Conservation (phyloP, 352 stramenopile genomes). For the Nothophytophthora sp. region DNA sequence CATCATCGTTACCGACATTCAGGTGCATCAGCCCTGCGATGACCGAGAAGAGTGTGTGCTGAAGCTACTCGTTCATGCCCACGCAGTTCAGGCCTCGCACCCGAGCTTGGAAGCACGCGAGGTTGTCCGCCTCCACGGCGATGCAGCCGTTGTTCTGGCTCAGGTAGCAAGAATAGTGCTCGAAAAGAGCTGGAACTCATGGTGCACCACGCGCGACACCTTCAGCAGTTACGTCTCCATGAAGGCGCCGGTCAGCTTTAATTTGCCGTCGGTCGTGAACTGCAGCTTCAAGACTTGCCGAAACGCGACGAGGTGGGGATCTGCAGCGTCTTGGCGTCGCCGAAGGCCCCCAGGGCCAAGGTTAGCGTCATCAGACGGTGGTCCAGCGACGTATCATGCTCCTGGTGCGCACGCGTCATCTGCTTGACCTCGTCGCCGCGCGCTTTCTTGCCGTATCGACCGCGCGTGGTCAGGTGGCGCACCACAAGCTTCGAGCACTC, state of each 20-base stretch:
- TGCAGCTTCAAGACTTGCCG: slow-evolving; percentile 96
- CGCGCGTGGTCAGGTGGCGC: slow-evolving; percentile 85
- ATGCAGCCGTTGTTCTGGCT: slow-evolving; percentile 94
- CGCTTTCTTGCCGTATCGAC: slow-evolving; percentile 86
- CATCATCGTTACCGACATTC: slow-evolving; percentile 96
- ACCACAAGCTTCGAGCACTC: slow-evolving; percentile 92
- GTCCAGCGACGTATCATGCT: slow-evolving; percentile 69
- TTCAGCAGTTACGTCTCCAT: slow-evolving; percentile 90
- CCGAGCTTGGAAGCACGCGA: slow-evolving; percentile 74
- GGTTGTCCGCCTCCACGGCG: slow-evolving; percentile 92
- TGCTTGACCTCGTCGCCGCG: slow-evolving; percentile 73
- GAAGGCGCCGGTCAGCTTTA: slow-evolving; percentile 85
- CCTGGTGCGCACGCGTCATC: slow-evolving; percentile 46
- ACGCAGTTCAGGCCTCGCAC: slow-evolving; percentile 76
- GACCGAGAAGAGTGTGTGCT: slow-evolving; percentile 91
- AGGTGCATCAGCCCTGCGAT: slow-evolving; percentile 94
- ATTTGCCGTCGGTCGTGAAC: slow-evolving; percentile 88
- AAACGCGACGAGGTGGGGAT: slow-evolving; percentile 96
- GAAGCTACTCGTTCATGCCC: slow-evolving; percentile 65
- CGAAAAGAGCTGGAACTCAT: too few species aligned
- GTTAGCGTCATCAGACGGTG: slow-evolving; percentile 91
- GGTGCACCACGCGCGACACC: slow-evolving; percentile 88
- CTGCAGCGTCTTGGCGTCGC: slow-evolving; percentile 94
- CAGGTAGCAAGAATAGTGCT: slow-evolving; percentile 94
- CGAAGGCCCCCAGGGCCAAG: slow-evolving; percentile 95